phyloP scores from a whole-genome alignment of 352 stramenopile species.

The Elongisporangium undulatum region DNA sequence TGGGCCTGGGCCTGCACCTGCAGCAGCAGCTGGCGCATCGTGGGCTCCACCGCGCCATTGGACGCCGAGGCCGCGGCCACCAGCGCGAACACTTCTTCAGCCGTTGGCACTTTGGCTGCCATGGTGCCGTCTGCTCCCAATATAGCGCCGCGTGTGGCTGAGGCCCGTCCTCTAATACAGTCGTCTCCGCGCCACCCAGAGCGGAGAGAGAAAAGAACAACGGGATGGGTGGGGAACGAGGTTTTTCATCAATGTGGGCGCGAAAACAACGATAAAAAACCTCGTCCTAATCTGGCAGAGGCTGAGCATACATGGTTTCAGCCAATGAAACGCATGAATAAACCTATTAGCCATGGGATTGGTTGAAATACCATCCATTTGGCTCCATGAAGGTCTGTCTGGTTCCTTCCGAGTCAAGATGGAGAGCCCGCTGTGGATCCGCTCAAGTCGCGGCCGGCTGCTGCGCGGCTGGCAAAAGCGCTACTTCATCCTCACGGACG shows the following conservation, averaged over 20 bases:
- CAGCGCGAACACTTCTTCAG: constrained; percentile 57
- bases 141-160: constrained; percentile 7
- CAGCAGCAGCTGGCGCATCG: constrained; percentile 54
- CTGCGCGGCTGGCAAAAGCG: constrained; percentile 66
- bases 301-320: not conserved
- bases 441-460: constrained; percentile 43
- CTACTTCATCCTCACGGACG: constrained; percentile 54
- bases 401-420: constrained; percentile 13
- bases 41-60: constrained; percentile 27
- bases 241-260: not conserved
- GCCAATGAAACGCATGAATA: not conserved
- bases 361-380: not conserved
- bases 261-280: not conserved
- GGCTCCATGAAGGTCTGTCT: not conserved
- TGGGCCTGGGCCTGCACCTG: constrained; percentile 39
- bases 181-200: not conserved
- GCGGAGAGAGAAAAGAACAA: not conserved
- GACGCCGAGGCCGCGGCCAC: constrained; percentile 32
- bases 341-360: not conserved
- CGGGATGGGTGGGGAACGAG: not conserved
- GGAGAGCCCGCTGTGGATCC: constrained; percentile 56
- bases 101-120: constrained; percentile 39
- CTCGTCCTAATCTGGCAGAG: not conserved
- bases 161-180: not conserved
- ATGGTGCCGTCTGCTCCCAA: constrained; percentile 12